phyloP scores from a whole-genome alignment of 1,284 basidiomycete species.

The Puccinia triticina region DNA sequence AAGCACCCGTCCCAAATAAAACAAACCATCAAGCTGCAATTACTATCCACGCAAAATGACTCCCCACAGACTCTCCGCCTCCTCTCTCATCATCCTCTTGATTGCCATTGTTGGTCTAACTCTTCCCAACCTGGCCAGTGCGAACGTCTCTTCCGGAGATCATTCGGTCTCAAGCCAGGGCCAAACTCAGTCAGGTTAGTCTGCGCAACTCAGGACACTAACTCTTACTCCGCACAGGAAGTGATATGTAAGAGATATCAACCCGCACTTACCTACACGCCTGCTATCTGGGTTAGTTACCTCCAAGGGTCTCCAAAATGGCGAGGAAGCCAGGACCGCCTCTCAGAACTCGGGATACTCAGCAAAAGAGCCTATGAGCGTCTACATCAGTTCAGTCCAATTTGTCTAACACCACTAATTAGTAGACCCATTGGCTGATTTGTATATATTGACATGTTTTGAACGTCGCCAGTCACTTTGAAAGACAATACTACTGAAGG shows the following conservation, averaged over 20 bases:
- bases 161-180: neutral
- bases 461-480: neutral
- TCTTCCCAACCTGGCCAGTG: neutral
- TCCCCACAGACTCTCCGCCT: neutral
- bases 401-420: neutral
- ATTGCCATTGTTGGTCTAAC: neutral
- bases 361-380: neutral
- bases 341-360: neutral
- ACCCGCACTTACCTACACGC: too few relatives aligned
- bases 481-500: neutral
- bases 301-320: too few relatives aligned
- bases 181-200: neutral
- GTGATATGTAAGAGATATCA: too few relatives aligned
- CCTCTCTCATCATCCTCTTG: neutral
- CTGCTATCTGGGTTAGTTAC: too few relatives aligned
- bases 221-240: neutral
- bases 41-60: neutral
- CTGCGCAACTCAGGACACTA: too few relatives aligned
- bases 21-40: neutral
- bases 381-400: conserved; percentile 3
- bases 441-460: too few relatives aligned
- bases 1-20: too few relatives aligned
- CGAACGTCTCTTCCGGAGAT: neutral
- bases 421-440: neutral
- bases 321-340: neutral